Base-by-base conservation (phyloP, 169 alveolate genomes). In the Besnoitia besnoiti region DNA sequence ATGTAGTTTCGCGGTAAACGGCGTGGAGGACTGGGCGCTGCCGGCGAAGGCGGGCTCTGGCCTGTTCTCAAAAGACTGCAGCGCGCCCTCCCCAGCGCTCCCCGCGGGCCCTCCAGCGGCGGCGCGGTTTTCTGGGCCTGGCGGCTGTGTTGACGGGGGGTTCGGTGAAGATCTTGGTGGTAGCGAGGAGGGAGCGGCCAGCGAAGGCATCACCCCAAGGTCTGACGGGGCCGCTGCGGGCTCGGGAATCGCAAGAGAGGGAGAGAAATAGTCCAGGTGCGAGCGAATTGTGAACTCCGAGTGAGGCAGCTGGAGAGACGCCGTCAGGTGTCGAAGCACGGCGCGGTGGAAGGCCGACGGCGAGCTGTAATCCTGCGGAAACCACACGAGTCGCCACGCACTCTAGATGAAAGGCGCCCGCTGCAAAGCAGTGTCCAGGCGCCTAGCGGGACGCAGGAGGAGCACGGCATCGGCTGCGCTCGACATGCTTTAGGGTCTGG, bases 261-360 rank as follows among this genome's bases (percentile, higher is more conserved):
- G 82, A 8, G 82, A 73, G 82, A 77, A 77, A 21, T 77, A 77
- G 87, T 77, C 87, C 44, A 42, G 39, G 59, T 77, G 87, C 21
- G 61, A 37, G 61, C 40, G 87, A 27, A 77, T 21, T 0, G 87
- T 40, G 87, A 77, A 77, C 37, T 37, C 61, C 7, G 61, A 21
- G 30, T 19, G 40, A 40, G 87, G 59, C 14, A 77, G 30, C 37
- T 77, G 87, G 24, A 77, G 87, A 12, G 87, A 77, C 2, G 87
- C 87, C 30, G 87, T 27, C 21, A 77, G 37, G 87, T 77, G 87
- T 40, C 59, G 87, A 2, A 77, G 87, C 49, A 77, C 87, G 40
- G 87, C 87, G 4, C 40, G 87, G 55, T 77, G 87, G 40, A 77
- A 77, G 21, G 87, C 87, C 59, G 59, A 77, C 40, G 87, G 50